Percentiles rank a stretch among this genome's conserved stretches.
These are phyloP conservation scores for Cyphellophora europaea DNA, from an alignment of 2,329 filamentous ascomycete species.

Conservation along the genomic window DNA sequence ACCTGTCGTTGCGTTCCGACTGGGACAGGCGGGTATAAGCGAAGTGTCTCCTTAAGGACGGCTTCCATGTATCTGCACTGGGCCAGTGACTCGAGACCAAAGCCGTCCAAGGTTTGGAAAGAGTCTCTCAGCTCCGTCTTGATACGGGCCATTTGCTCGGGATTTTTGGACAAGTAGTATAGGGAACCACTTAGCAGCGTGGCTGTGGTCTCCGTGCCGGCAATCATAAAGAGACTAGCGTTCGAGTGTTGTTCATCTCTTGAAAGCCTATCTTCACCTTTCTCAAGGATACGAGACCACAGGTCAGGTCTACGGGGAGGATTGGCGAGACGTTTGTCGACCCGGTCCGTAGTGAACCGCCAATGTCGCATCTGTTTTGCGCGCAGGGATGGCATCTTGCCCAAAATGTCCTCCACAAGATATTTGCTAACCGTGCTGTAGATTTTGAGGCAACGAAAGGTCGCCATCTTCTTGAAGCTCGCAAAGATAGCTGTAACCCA, in stretches of 20 bases:
- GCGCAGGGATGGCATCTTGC: background rate
- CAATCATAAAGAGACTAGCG: constrained; percentile 13
- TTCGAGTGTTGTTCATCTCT: constrained; percentile 15
- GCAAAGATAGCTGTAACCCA: background rate
- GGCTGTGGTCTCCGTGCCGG: constrained; percentile 20
- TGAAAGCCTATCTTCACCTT: constrained; percentile 7
- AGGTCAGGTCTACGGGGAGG: background rate
- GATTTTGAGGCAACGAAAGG: background rate
- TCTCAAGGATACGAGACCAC: background rate
- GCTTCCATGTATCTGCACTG: constrained; percentile 34
- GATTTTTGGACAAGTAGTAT: constrained; percentile 20
- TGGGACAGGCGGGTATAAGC: constrained; percentile 35
- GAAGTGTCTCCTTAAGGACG: constrained; percentile 37
- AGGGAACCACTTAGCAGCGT: constrained; percentile 15
- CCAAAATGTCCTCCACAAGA: background rate
- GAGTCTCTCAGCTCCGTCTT: constrained; percentile 19
- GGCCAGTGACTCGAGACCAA: constrained; percentile 19
- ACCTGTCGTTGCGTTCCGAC: constrained; percentile 13
- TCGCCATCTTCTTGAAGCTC: background rate
- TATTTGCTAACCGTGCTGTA: background rate
- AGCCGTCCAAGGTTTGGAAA: constrained; percentile 20
- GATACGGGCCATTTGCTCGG: constrained; percentile 15
- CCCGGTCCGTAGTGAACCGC: background rate
- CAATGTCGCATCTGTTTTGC: background rate
- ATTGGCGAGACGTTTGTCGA: constrained; percentile 3